Evolutionary conservation across 169 alveolate genomes (phyloP).

Genomic region (Neospora caninum): DNA sequence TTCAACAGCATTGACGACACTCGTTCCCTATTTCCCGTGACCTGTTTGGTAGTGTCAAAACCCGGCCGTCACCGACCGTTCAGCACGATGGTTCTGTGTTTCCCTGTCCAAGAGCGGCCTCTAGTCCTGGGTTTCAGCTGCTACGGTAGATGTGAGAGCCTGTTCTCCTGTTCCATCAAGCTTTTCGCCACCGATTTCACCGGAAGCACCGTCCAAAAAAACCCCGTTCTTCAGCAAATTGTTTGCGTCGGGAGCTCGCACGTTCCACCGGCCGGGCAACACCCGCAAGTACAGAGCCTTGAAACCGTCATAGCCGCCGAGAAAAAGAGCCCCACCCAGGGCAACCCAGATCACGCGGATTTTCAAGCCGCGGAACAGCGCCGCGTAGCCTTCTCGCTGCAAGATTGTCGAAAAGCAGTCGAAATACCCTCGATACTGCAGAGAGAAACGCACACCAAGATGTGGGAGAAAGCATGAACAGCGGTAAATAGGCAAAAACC

Average conservation of each 20-base stretch:
- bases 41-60: too few relatives aligned
- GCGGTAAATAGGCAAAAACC: not conserved
- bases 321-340: constrained; percentile 62
- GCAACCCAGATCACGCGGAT: constrained; percentile 61
- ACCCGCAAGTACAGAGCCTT: constrained; percentile 38
- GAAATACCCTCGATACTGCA: constrained; percentile 63
- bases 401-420: constrained; percentile 57
- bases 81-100: not conserved
- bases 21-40: too few relatives aligned
- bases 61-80: too few relatives aligned
- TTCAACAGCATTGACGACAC: too few relatives aligned
- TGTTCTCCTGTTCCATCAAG: not conserved
- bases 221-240: too few relatives aligned
- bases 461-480: not conserved
- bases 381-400: constrained; percentile 50
- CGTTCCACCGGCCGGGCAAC: not conserved
- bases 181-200: not conserved
- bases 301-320: constrained; percentile 66
- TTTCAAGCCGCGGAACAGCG: constrained; percentile 57
- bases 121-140: not conserved
- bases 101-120: not conserved
- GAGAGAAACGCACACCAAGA: not conserved
- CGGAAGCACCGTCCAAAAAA: too few relatives aligned
- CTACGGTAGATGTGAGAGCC: not conserved
- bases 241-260: too few relatives aligned